Evolutionary conservation across 805 yeast species (phyloP).

Genomic region (Suhomyces vadensis): DNA sequence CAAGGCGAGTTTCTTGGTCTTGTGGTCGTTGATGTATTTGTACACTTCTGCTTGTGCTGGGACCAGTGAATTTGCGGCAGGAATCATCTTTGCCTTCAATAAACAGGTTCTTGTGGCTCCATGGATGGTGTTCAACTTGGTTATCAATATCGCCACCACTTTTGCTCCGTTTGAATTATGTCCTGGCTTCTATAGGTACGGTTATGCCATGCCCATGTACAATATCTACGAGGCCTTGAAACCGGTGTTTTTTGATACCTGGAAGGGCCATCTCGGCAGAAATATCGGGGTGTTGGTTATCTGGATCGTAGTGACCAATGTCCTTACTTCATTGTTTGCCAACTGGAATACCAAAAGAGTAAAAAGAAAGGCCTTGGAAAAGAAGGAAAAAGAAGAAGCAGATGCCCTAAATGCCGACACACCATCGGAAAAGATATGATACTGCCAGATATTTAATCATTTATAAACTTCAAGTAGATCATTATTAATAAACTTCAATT

Average conservation of each 20-base stretch:
- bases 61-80: constrained; percentile 27
- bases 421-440: background rate
- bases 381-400: background rate
- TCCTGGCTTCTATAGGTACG: constrained; percentile 35
- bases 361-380: background rate
- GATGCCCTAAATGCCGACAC: background rate
- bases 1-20: constrained; percentile 32
- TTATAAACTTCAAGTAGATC: background rate
- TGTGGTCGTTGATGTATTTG: constrained; percentile 33
- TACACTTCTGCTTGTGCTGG: constrained; percentile 30
- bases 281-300: constrained; percentile 29
- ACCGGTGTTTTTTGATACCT: constrained; percentile 36
- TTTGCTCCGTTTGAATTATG: constrained; percentile 35
- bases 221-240: constrained; percentile 32
- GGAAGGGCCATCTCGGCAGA: constrained; percentile 34
- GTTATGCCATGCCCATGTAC: constrained; percentile 40
- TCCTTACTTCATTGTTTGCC: constrained; percentile 7
- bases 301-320: constrained; percentile 29
- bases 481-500: too few species aligned
- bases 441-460: background rate
- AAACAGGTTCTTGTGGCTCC: constrained; percentile 23
- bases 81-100: constrained; percentile 21
- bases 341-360: background rate
- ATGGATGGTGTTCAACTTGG: constrained; percentile 32
- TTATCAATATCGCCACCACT: constrained; percentile 31